A percentile compares a stretch with the other conserved stretches of the same genome.
Evolutionary conservation across 2,329 filamentous ascomycete species (phyloP).

Genomic region (Emericellopsis atlantica): DNA sequence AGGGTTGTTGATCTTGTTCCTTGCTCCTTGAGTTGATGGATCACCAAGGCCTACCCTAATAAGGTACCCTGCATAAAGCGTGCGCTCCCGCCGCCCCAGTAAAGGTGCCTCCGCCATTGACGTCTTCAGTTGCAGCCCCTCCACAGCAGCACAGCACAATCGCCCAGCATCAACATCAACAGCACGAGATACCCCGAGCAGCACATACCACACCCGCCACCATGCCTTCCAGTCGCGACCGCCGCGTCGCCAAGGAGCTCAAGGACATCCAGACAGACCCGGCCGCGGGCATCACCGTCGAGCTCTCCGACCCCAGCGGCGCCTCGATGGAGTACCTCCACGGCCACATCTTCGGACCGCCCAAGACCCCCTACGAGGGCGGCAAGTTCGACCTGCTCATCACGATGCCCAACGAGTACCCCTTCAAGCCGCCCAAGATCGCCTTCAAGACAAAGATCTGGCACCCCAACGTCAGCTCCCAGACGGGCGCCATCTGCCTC

Average conservation of each 20-base stretch:
- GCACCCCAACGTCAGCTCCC: constrained; percentile 94
- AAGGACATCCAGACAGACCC: constrained; percentile 61
- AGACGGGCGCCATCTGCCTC: constrained; percentile 91
- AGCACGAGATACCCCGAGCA: neutral
- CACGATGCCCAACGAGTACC: constrained; percentile 76
- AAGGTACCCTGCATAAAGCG: too few relatives aligned
- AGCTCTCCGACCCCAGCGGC: constrained; percentile 43
- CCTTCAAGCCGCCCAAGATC: constrained; percentile 87
- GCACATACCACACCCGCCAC: constrained; percentile 3
- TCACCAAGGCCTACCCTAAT: too few relatives aligned
- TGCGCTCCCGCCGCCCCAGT: too few relatives aligned
- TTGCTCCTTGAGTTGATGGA: too few relatives aligned
- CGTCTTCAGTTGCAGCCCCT: neutral
- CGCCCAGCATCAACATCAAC: neutral
- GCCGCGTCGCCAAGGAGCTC: constrained; percentile 64
- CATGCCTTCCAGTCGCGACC: constrained; percentile 39
- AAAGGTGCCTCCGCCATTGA: neutral
- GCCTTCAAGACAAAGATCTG: constrained; percentile 87
- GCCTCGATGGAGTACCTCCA: constrained; percentile 66
- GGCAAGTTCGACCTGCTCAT: constrained; percentile 77
- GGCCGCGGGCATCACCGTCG: constrained; percentile 62
- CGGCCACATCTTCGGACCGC: constrained; percentile 74
- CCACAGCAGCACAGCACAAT: neutral
- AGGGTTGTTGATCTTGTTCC: too few relatives aligned
- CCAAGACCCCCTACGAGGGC: constrained; percentile 86